Evolutionary conservation across 2,329 filamentous ascomycete genomes (phyloP), one percentile per base, ranked within the genome.

Genomic region (Hypocrella siamensis): DNA sequence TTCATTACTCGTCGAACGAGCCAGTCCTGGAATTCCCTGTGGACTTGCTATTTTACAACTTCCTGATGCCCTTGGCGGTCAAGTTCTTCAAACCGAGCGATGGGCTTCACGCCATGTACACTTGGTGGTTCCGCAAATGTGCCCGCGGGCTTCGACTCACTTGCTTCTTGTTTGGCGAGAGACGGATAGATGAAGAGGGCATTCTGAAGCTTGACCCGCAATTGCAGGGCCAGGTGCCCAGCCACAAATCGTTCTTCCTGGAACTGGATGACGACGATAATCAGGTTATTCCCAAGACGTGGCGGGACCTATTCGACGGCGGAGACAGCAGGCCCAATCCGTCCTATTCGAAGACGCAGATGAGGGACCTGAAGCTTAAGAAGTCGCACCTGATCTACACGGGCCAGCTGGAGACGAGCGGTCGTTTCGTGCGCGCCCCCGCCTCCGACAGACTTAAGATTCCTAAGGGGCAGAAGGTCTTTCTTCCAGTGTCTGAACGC

Each of bases 391-490:
- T 75, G 0, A 60, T 70, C n/a, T 41, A 47, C 0, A 53, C 63
- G 0, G 53, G 60, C 1, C 63, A 73, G 36, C 53, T 93, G 35
- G 48, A 74, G 12, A 67, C 69, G 3, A 74, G 88, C 42, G 90
- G 90, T 5, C 72, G 67, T 35, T 96, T 86, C 50, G 88, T 94
- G 17, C 75, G 84, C 28, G 83, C 85, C n/a, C 90, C 90, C 9
- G 86, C 84, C 14, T 93, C 85, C 1, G 90, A 98, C 51, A 85
- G 93, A 50, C 82, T 94, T 41, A 84, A 92, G 46, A 86, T 96
- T 22, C 82, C 85, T 4, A 93, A 92, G 53, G 81, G 82, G 25
- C 69, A 67, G 29, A 60, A 65, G 12, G 86, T 93, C 4, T 96
- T 98, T 47, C 59, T 93, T 9, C 71, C 80, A 32, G 54, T 75